These are phyloP conservation scores for Babesia gibsoni DNA, from an alignment of 169 alveolate genomes.

Conservation along the genomic window DNA sequence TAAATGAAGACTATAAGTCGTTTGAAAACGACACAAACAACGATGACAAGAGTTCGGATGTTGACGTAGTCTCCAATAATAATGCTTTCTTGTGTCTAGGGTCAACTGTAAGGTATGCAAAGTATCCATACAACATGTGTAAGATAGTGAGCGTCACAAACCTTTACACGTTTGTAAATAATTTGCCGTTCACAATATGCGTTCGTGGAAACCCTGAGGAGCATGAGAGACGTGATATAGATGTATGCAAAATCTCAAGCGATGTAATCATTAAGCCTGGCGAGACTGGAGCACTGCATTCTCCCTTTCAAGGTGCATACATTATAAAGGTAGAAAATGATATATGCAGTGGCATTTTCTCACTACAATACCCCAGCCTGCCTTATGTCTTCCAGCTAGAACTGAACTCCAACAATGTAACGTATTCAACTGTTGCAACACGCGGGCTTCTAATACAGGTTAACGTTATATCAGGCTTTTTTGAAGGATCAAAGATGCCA, in stretches of 20 bases:
- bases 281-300: slow-evolving; percentile 57
- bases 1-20: not conserved
- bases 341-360: slow-evolving; percentile 63
- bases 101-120: slow-evolving; percentile 76
- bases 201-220: slow-evolving; percentile 50
- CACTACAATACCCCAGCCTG: slow-evolving; percentile 72
- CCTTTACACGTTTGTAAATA: slow-evolving; percentile 74
- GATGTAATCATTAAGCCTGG: slow-evolving; percentile 45
- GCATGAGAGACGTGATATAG: slow-evolving; percentile 4
- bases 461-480: slow-evolving; percentile 75
- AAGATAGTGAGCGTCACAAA: slow-evolving; percentile 77
- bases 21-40: not conserved
- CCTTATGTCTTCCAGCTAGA: slow-evolving; percentile 74
- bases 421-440: slow-evolving; percentile 42
- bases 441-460: slow-evolving; percentile 70
- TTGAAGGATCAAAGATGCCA: slow-evolving; percentile 75
- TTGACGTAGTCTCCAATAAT: not conserved
- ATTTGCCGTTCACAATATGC: slow-evolving; percentile 73
- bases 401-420: slow-evolving; percentile 41
- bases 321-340: slow-evolving; percentile 43
- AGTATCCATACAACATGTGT: slow-evolving; percentile 71
- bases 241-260: not conserved
- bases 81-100: slow-evolving; percentile 62
- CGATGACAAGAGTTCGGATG: not conserved
- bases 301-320: slow-evolving; percentile 44